Percentiles rank a stretch among this genome's conserved stretches.
These are phyloP conservation scores for Bipolaris zeicola DNA, from an alignment of 2,329 filamentous ascomycete genomes.

Conservation along the genomic window DNA sequence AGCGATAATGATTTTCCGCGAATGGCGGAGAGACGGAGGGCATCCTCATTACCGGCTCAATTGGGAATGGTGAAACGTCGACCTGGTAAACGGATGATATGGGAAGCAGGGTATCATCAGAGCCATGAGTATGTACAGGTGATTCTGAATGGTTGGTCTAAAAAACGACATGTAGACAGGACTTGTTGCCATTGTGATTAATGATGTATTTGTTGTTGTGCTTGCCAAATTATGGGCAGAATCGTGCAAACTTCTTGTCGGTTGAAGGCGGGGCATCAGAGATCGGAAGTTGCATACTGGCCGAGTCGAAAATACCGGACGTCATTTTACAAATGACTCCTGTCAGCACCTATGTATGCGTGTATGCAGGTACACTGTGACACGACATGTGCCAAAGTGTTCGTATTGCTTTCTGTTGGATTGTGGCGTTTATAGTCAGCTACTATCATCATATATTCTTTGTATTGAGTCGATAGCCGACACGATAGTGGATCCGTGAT, in stretches of 20 bases:
- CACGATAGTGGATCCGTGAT: conserved; percentile 2
- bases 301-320: neutral
- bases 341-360: neutral
- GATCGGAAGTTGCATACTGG: neutral
- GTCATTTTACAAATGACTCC: neutral
- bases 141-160: neutral
- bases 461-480: neutral
- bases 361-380: neutral
- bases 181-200: neutral
- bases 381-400: neutral
- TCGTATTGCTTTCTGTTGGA: neutral
- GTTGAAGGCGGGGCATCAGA: neutral
- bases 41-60: conserved; percentile 1
- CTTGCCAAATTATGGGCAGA: neutral
- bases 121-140: neutral
- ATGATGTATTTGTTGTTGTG: neutral
- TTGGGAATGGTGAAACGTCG: conserved; percentile 13
- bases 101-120: neutral
- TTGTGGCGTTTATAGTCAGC: neutral
- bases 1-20: conserved; percentile 11
- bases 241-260: neutral
- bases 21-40: conserved; percentile 11
- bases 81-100: conserved; percentile 4
- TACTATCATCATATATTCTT: neutral
- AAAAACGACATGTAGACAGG: neutral